A percentile compares a stretch with the other conserved stretches of the same genome.
phyloP scores from a whole-genome alignment of 192 early-diverging fungal genomes.

The Funneliformis geosporum region DNA sequence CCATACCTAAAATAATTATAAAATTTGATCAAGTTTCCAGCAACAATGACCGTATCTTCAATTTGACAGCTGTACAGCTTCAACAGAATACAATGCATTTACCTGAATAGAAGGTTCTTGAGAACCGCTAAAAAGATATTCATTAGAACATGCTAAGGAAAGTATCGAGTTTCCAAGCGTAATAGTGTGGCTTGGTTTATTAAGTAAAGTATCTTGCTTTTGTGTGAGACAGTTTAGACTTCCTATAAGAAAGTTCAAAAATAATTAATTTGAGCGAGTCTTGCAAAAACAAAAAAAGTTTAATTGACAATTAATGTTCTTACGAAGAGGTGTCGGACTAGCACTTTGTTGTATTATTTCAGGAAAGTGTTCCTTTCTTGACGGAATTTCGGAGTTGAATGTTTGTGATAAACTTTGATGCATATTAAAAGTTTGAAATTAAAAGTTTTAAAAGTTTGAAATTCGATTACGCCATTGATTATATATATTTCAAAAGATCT shows the following conservation, averaged over 20 bases:
- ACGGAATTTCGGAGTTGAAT: background rate
- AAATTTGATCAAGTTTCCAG: background rate
- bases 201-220: constrained; percentile 13
- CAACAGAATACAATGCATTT: background rate
- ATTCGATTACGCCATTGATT: too few relatives aligned
- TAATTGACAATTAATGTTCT: background rate
- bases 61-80: too few relatives aligned
- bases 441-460: too few relatives aligned
- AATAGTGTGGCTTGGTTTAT: constrained; percentile 50
- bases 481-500: too few relatives aligned
- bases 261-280: background rate
- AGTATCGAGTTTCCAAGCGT: constrained; percentile 62
- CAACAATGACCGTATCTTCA: background rate
- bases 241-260: constrained; percentile 25
- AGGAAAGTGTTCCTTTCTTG: background rate
- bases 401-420: background rate
- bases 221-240: constrained; percentile 40
- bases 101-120: constrained; percentile 68
- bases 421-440: too few relatives aligned
- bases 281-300: background rate
- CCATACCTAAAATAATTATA: constrained; percentile 45
- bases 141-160: constrained; percentile 58
- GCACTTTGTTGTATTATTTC: background rate
- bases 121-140: constrained; percentile 67
- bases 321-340: constrained; percentile 8